Conservation (phyloP, 2,329 filamentous ascomycete species). For the Aspergillus eucalypticola region DNA sequence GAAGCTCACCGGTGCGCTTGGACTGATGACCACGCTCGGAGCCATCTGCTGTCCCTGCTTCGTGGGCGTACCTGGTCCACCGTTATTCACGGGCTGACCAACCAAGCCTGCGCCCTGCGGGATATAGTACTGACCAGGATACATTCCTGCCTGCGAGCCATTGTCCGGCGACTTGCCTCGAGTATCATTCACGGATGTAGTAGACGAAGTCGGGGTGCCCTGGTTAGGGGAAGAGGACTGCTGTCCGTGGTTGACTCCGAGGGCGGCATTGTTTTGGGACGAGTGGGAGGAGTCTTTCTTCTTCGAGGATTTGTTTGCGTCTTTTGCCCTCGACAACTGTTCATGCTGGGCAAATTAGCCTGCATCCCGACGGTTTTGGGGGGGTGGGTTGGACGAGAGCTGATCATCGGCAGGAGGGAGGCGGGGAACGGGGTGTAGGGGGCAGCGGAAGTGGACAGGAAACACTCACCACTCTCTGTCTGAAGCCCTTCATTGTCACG, state of each 20-base stretch:
- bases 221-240: slow-evolving; percentile 63
- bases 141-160: slow-evolving; percentile 34
- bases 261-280: slow-evolving; percentile 67
- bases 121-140: slow-evolving; percentile 41
- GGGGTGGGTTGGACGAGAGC: slow-evolving; percentile 20
- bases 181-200: slow-evolving; percentile 79
- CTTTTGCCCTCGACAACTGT: slow-evolving; percentile 91
- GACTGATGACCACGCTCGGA: slow-evolving; percentile 91
- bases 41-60: slow-evolving; percentile 65
- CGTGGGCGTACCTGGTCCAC: slow-evolving; percentile 59
- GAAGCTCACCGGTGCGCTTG: slow-evolving; percentile 75
- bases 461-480: slow-evolving; percentile 87
- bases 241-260: slow-evolving; percentile 49
- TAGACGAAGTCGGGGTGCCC: slow-evolving; percentile 82
- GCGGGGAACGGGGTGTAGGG: slow-evolving; percentile 23
- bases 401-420: slow-evolving; percentile 20
- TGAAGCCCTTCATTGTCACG: slow-evolving; percentile 90
- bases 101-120: slow-evolving; percentile 36
- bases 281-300: slow-evolving; percentile 63
- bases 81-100: slow-evolving; percentile 48
- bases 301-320: slow-evolving; percentile 76
- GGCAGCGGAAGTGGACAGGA: slow-evolving; percentile 12
- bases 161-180: slow-evolving; percentile 71
- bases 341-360: slow-evolving; percentile 57
- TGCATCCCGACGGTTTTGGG: background rate